A percentile compares a stretch with the other conserved stretches of the same genome.
These are phyloP conservation scores for Acacia acuminata DNA, from an alignment of 306 rosid genomes.

Conservation along the genomic window DNA sequence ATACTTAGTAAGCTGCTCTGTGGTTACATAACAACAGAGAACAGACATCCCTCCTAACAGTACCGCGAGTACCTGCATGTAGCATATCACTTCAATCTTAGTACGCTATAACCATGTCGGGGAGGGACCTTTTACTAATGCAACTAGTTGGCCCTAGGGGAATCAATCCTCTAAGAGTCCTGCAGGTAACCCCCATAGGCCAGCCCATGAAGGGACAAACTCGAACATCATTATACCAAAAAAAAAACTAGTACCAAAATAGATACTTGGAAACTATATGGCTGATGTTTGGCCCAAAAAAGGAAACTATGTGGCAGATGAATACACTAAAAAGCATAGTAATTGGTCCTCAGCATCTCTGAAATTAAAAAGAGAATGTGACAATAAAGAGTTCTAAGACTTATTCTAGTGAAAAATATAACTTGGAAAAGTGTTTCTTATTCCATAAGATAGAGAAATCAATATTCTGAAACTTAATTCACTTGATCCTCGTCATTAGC, in stretches of 20 bases:
- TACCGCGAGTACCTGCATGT: slow-evolving; percentile 66
- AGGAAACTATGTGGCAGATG: neutral
- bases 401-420: slow-evolving; percentile 16
- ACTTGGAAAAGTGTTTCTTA: neutral
- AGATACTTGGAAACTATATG: neutral
- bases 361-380: neutral
- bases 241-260: slow-evolving; percentile 15
- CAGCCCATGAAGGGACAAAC: neutral
- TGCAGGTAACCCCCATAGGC: too few relatives aligned
- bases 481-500: neutral
- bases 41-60: slow-evolving; percentile 64
- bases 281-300: too few relatives aligned
- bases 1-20: slow-evolving; percentile 85
- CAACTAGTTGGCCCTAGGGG: too few relatives aligned
- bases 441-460: neutral
- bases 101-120: neutral
- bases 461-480: neutral
- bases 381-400: neutral
- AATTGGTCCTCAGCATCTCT: neutral
- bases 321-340: neutral
- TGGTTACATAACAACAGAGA: slow-evolving; percentile 48
- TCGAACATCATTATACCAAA: neutral
- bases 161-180: too few relatives aligned
- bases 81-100: neutral
- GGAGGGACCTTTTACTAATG: too few relatives aligned